Evolutionary conservation across 306 rosid genomes (phyloP).

Genomic region (Ochetophila trinervis): DNA sequence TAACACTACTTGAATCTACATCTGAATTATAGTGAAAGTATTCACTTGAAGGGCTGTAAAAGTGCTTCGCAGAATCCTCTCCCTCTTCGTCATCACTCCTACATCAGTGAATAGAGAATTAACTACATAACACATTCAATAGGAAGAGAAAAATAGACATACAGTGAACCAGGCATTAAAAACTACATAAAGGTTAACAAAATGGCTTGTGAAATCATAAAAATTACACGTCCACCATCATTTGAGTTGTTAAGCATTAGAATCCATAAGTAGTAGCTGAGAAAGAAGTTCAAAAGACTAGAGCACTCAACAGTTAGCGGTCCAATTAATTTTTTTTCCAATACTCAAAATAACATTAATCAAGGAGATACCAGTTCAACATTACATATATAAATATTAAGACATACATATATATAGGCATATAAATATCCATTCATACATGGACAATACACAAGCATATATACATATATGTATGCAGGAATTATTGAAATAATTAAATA

Average conservation of each 20-base stretch:
- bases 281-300: background rate
- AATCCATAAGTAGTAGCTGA: background rate
- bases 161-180: background rate
- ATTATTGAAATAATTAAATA: background rate
- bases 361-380: constrained; percentile 4
- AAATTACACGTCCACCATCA: background rate
- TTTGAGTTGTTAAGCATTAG: background rate
- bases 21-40: constrained; percentile 62
- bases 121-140: background rate
- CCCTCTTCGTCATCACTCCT: constrained; percentile 82
- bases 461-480: too few relatives aligned
- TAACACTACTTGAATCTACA: constrained; percentile 73
- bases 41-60: constrained; percentile 67
- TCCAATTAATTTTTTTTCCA: background rate
- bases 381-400: background rate
- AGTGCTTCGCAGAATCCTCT: constrained; percentile 65
- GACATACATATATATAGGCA: too few relatives aligned
- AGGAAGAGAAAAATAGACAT: background rate
- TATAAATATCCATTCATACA: too few relatives aligned
- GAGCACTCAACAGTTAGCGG: background rate
- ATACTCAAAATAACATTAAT: background rate
- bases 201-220: background rate
- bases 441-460: too few relatives aligned
- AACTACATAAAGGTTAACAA: background rate
- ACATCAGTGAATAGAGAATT: constrained; percentile 29